phyloP scores from a whole-genome alignment of 495 filamentous ascomycete genomes.

The Immersiella caudata region DNA sequence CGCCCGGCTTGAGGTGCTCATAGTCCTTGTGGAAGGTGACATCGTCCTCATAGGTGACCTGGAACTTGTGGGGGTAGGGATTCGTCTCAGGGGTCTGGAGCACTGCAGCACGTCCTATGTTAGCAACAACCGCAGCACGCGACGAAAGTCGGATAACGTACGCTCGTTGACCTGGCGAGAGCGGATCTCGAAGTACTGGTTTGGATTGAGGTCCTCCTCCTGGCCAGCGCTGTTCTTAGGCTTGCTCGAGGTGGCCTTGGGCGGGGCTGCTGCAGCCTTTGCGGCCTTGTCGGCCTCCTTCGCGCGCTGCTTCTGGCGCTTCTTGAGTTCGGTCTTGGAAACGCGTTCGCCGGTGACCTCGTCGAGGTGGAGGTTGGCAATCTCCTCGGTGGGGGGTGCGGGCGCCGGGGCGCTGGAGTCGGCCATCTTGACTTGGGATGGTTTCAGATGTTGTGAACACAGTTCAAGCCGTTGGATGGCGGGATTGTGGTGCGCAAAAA shows the following conservation, averaged over 20 bases:
- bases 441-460: constrained; percentile 1
- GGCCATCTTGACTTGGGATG: constrained; percentile 48
- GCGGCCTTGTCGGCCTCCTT: constrained; percentile 85
- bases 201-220: constrained; percentile 73
- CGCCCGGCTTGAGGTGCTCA: constrained; percentile 78
- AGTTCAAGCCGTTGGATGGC: background rate
- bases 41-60: constrained; percentile 72
- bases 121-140: constrained; percentile 11
- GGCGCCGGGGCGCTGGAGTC: constrained; percentile 46
- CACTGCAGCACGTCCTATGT: constrained; percentile 39
- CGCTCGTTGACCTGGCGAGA: constrained; percentile 79
- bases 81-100: constrained; percentile 77
- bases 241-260: constrained; percentile 66
- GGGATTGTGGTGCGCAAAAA: background rate
- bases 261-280: constrained; percentile 75
- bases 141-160: constrained; percentile 11
- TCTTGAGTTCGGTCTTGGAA: constrained; percentile 93
- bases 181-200: constrained; percentile 95
- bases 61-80: constrained; percentile 98
- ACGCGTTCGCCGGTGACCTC: constrained; percentile 82
- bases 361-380: constrained; percentile 78
- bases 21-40: constrained; percentile 75
- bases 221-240: constrained; percentile 58
- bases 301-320: constrained; percentile 87
- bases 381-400: constrained; percentile 55